Percentiles rank a stretch among this genome's conserved stretches.
Evolutionary conservation across 2,329 filamentous ascomycete species (phyloP).

Genomic region (Fusarium annulatum): DNA sequence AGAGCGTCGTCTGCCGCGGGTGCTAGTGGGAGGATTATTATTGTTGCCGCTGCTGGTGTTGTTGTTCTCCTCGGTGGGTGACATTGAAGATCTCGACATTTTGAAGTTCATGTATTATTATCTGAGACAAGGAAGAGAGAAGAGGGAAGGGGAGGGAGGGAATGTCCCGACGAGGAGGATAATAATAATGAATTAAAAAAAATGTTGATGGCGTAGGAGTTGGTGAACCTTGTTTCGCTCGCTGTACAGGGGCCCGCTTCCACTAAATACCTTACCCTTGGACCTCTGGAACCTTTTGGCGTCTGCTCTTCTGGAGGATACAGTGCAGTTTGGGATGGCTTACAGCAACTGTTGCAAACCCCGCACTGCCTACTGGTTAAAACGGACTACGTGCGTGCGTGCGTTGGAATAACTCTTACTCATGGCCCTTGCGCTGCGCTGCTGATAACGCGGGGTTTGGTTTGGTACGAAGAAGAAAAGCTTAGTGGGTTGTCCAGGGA

Average conservation of each 20-base stretch:
- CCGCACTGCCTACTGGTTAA: slow-evolving; percentile 32
- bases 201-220: not conserved
- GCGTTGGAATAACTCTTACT: not conserved
- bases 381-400: not conserved
- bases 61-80: slow-evolving; percentile 47
- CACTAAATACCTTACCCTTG: slow-evolving; percentile 35
- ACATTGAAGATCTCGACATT: slow-evolving; percentile 44
- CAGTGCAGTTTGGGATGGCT: not conserved
- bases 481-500: not conserved
- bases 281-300: not conserved
- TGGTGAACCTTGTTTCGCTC: slow-evolving; percentile 19
- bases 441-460: slow-evolving; percentile 36
- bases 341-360: slow-evolving; percentile 26
- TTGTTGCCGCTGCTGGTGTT: not conserved
- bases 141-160: not conserved
- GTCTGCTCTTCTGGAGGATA: not conserved
- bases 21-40: slow-evolving; percentile 24
- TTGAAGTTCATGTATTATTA: not conserved
- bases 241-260: slow-evolving; percentile 32
- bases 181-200: not conserved
- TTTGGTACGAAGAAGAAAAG: not conserved
- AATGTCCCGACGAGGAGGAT: not conserved
- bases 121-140: not conserved
- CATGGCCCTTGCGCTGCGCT: not conserved
- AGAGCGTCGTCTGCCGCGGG: slow-evolving; percentile 52